These are phyloP conservation scores for Euptelea pleiosperma DNA, from an alignment of 164 flowering plant species.

Conservation along the genomic window DNA sequence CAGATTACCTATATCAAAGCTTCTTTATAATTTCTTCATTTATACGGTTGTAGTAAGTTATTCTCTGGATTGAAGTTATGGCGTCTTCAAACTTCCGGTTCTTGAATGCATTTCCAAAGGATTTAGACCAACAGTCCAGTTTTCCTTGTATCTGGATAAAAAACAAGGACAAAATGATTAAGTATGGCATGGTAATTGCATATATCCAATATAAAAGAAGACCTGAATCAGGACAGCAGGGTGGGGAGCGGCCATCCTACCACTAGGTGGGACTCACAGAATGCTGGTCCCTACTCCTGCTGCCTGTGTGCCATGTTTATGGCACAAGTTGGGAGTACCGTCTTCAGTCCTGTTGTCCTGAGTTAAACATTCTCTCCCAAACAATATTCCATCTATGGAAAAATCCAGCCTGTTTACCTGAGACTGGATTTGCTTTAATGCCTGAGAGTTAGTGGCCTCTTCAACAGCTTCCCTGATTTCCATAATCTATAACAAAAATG, in stretches of 20 bases:
- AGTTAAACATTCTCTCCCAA: background rate
- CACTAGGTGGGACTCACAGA: background rate
- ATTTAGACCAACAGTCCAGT: conserved; percentile 45
- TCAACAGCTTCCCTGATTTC: conserved; percentile 91
- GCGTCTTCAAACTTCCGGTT: conserved; percentile 58
- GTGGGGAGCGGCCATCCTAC: background rate
- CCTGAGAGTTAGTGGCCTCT: conserved; percentile 57
- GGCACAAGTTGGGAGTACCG: background rate
- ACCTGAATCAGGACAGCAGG: background rate
- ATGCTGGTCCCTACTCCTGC: background rate
- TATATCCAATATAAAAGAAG: background rate
- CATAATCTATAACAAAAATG: conserved; percentile 50
- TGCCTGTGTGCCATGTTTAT: background rate
- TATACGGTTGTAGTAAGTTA: conserved; percentile 79
- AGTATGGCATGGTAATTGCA: background rate
- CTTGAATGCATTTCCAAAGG: conserved; percentile 54
- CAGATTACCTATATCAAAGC: conserved; percentile 39
- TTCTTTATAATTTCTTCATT: conserved; percentile 74
- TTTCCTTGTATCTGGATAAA: conserved; percentile 52
- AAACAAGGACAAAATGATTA: background rate
- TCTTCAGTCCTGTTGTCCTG: background rate
- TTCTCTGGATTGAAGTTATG: conserved; percentile 51
- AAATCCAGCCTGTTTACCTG: conserved; percentile 42
- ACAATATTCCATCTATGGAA: background rate
- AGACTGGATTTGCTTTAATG: conserved; percentile 49